A percentile compares a stretch with the other conserved stretches of the same genome.
Evolutionary conservation across 345 rosid genomes (phyloP).

Genomic region (thale cress (Arabidopsis thaliana)): TAIR10.1 NC_003070.9:28190001-28190500

Average conservation of each 20-base stretch:
- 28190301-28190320: slow-evolving; percentile 1
- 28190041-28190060: slow-evolving; percentile 21
- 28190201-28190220: slow-evolving; percentile 31
- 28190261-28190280: slow-evolving; percentile 39
- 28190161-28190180: slow-evolving; percentile 19
- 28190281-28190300: slow-evolving; percentile 25
- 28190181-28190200: slow-evolving; percentile 14
- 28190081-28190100: not conserved
- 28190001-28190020: slow-evolving; percentile 26
- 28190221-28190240: slow-evolving; percentile 40
- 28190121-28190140: slow-evolving; percentile 12
- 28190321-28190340: not conserved
- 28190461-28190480: too few species aligned
- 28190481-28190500: too few species aligned
- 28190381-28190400: not conserved
- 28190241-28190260: slow-evolving; percentile 37
- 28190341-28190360: not conserved
- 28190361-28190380: not conserved
- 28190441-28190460: too few species aligned
- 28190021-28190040: slow-evolving; percentile 19
- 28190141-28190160: slow-evolving; percentile 22
- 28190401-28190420: too few species aligned
- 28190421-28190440: too few species aligned
- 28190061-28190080: not conserved
- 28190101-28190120: not conserved